phyloP scores from a whole-genome alignment of 768 basidiomycete genomes.

The Kwoniella sp. region DNA sequence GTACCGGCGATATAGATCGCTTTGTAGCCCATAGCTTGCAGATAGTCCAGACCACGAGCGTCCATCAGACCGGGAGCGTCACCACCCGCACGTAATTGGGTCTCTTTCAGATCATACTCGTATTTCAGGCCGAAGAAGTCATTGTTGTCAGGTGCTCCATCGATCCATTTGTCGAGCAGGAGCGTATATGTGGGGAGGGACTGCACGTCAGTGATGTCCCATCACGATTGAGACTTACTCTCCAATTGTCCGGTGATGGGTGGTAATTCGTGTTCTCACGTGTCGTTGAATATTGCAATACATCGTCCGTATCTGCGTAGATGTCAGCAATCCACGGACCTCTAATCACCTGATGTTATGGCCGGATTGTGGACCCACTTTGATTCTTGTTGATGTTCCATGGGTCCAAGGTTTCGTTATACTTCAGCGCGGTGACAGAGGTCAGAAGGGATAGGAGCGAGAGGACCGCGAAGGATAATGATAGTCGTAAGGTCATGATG shows the following conservation, averaged over 20 bases:
- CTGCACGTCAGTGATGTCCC: slow-evolving; percentile 19
- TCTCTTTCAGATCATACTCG: slow-evolving; percentile 85
- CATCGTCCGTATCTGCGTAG: slow-evolving; percentile 34
- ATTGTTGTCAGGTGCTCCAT: slow-evolving; percentile 89
- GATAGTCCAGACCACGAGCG: slow-evolving; percentile 71
- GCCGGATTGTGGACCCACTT: slow-evolving; percentile 29
- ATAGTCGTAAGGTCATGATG: slow-evolving; percentile 7
- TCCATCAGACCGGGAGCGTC: slow-evolving; percentile 77
- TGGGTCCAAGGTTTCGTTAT: slow-evolving; percentile 54
- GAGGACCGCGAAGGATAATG: neutral
- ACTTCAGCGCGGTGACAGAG: slow-evolving; percentile 23
- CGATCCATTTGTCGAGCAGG: slow-evolving; percentile 87
- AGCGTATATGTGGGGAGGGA: slow-evolving; percentile 54
- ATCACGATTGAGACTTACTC: slow-evolving; percentile 54
- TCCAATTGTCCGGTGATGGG: slow-evolving; percentile 82
- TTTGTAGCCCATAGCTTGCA: slow-evolving; percentile 82
- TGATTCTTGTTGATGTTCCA: slow-evolving; percentile 56
- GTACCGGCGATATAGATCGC: slow-evolving; percentile 91
- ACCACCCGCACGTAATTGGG: slow-evolving; percentile 84
- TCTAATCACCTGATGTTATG: too few relatives aligned
- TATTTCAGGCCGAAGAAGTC: slow-evolving; percentile 79
- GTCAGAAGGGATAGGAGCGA: slow-evolving; percentile 5
- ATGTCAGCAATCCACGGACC: neutral
- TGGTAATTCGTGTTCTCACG: slow-evolving; percentile 71
- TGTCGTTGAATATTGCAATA: slow-evolving; percentile 67